These are phyloP conservation scores for Lachancea cidri DNA, from an alignment of 805 yeast genomes.

Conservation along the genomic window DNA sequence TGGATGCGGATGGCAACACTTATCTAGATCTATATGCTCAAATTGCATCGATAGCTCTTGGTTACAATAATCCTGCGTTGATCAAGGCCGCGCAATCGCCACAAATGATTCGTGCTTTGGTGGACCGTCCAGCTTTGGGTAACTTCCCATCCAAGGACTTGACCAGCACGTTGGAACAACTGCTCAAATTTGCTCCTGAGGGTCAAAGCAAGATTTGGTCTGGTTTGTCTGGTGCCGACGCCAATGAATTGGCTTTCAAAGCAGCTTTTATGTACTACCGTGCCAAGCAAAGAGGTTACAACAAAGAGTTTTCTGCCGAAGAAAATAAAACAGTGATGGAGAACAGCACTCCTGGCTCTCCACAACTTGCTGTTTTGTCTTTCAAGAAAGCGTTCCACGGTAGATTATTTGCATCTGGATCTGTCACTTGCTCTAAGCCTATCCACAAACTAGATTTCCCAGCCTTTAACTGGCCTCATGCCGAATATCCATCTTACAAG, in stretches of 20 bases:
- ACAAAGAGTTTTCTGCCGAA: slow-evolving; percentile 54
- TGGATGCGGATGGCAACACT: slow-evolving; percentile 59
- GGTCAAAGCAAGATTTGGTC: slow-evolving; percentile 60
- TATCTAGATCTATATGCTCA: slow-evolving; percentile 66
- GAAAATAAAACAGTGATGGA: slow-evolving; percentile 74
- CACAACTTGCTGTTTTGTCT: slow-evolving; percentile 78
- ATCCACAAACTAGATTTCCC: slow-evolving; percentile 91
- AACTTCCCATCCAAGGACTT: slow-evolving; percentile 59
- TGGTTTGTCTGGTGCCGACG: slow-evolving; percentile 62
- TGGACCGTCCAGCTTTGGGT: slow-evolving; percentile 65
- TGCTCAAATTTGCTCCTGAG: slow-evolving; percentile 60
- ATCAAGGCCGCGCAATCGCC: slow-evolving; percentile 53
- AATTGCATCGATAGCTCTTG: slow-evolving; percentile 65
- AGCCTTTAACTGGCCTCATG: slow-evolving; percentile 95
- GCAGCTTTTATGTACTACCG: slow-evolving; percentile 67
- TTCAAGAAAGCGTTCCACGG: slow-evolving; percentile 93
- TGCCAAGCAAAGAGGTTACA: slow-evolving; percentile 53
- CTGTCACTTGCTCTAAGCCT: slow-evolving; percentile 91
- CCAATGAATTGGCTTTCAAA: slow-evolving; percentile 65
- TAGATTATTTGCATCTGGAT: slow-evolving; percentile 84
- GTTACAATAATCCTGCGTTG: slow-evolving; percentile 65
- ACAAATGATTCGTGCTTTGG: slow-evolving; percentile 58
- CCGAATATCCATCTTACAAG: slow-evolving; percentile 79
- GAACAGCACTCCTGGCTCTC: slow-evolving; percentile 83
- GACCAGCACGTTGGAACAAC: slow-evolving; percentile 40